A percentile compares a stretch with the other conserved stretches of the same genome.
phyloP scores from a whole-genome alignment of 495 filamentous ascomycete species.

The Penicillium arizonense region DNA sequence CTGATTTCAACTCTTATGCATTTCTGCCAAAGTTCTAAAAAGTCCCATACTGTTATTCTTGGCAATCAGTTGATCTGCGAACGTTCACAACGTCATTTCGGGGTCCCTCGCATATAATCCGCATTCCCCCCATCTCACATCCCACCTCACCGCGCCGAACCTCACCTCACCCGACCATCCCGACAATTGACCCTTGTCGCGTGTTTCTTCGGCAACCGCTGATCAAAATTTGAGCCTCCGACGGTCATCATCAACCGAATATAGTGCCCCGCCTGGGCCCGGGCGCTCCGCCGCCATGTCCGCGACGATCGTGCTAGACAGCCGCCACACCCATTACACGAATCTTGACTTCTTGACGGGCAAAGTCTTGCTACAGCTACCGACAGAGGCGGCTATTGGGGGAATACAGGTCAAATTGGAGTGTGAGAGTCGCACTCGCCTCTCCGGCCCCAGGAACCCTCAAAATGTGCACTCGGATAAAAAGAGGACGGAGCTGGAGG shows the following conservation, averaged over 20 bases:
- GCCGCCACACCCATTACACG: slow-evolving; percentile 73
- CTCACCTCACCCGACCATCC: background rate
- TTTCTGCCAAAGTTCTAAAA: background rate
- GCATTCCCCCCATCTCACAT: slow-evolving; percentile 7
- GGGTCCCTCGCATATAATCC: slow-evolving; percentile 18
- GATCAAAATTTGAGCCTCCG: background rate
- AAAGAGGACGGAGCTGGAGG: slow-evolving; percentile 62
- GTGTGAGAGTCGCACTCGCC: slow-evolving; percentile 74
- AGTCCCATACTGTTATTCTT: background rate
- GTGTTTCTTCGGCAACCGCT: background rate
- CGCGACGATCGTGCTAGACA: slow-evolving; percentile 74
- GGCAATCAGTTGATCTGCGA: slow-evolving; percentile 19
- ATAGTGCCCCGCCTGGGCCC: slow-evolving; percentile 11
- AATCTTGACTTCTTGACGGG: slow-evolving; percentile 82
- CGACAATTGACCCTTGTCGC: background rate
- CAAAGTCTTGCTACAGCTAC: slow-evolving; percentile 62
- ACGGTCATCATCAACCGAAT: background rate
- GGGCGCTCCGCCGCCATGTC: slow-evolving; percentile 58
- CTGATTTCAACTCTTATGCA: background rate
- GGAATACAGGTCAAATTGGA: slow-evolving; percentile 91
- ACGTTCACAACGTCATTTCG: slow-evolving; percentile 22
- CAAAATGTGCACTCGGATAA: slow-evolving; percentile 58
- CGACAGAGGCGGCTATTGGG: slow-evolving; percentile 64
- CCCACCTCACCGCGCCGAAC: background rate
- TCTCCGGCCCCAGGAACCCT: slow-evolving; percentile 53